Evolutionary conservation across 208 protist genomes (phyloP), one percentile per base, ranked within the genome.

Genomic region (Leptomonas seymouri): DNA sequence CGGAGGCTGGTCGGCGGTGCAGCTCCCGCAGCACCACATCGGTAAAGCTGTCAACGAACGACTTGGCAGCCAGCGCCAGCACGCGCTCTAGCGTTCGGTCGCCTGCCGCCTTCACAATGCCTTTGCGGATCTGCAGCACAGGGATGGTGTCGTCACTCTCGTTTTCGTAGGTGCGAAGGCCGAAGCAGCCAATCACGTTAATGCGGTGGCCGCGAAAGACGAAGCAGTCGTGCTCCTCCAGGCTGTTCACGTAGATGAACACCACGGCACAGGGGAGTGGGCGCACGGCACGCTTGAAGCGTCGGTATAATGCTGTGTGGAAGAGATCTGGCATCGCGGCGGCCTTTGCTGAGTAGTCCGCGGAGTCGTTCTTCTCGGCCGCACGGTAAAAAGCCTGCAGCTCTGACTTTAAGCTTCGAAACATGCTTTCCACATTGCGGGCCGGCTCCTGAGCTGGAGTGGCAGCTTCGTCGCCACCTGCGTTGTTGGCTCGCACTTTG

Each of bases 101-200:
- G 8, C 86, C 86, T 0, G 86, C 86, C 8, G 86, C 86, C 67
- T 92, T 92, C 27, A 92, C 67, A 31, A 92, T 87, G 0, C 77
- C 77, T 48, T 89, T 87, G 30, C 79, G 81, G 14, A 78, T 58
- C 60, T 89, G 76, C 23, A 93, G 69, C 27, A 76, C 77, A 4
- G 84, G 81, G 1, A 81, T 60, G 25, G 61, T 50, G 56, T 83
- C 76, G 61, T 84, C 71, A 25, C 16, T 25, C 48, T 70, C 59
- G 51, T 76, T 58, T 48, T 90, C 82, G 48, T 74, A 65, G 34
- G 71, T 75, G 55, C 81, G 77, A 51, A 77, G 83, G 18, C 81
- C 80, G 57, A 93, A 85, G 73, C 81, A 87, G 23, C 87, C 87
- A 63, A 93, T 93, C 42, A 93, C 78, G 67, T 93, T 93, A 28